These are phyloP conservation scores for Debaryomyces udenii DNA, from an alignment of 1,139 yeast genomes.

Conservation along the genomic window DNA sequence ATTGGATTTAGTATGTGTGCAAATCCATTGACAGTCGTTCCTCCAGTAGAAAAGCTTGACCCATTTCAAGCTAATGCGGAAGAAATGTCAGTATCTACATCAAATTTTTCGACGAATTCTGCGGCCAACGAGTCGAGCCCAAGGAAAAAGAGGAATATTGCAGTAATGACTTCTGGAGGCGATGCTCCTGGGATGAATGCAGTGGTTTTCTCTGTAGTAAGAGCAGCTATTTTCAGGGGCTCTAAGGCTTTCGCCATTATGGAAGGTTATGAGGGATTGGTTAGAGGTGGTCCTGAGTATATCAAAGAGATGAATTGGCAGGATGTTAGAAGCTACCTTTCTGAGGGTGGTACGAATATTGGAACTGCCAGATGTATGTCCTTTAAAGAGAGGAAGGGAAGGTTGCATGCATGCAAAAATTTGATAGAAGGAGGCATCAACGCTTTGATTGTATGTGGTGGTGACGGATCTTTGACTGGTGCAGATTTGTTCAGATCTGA, in stretches of 20 bases:
- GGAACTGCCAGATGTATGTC: conserved; percentile 79
- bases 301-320: conserved; percentile 73
- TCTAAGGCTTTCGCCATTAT: conserved; percentile 74
- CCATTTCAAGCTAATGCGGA: conserved; percentile 8
- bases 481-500: conserved; percentile 78
- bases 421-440: conserved; percentile 74
- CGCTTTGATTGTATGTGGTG: conserved; percentile 81
- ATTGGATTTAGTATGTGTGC: conserved; percentile 65
- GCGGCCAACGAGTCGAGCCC: conserved; percentile 13
- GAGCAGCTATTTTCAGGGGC: conserved; percentile 71
- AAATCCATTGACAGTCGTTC: conserved; percentile 59
- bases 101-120: conserved; percentile 17
- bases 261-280: conserved; percentile 81
- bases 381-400: conserved; percentile 68
- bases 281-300: conserved; percentile 62
- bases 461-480: conserved; percentile 84
- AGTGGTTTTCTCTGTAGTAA: conserved; percentile 75
- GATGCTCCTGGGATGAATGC: conserved; percentile 90
- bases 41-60: conserved; percentile 32
- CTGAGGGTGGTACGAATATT: conserved; percentile 78
- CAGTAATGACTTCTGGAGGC: conserved; percentile 87
- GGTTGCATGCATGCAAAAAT: conserved; percentile 67
- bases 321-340: conserved; percentile 74
- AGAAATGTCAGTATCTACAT: conserved; percentile 15
- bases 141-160: conserved; percentile 53